Conservation (phyloP, 495 filamentous ascomycete species). For the Hypoxylon rickii region DNA sequence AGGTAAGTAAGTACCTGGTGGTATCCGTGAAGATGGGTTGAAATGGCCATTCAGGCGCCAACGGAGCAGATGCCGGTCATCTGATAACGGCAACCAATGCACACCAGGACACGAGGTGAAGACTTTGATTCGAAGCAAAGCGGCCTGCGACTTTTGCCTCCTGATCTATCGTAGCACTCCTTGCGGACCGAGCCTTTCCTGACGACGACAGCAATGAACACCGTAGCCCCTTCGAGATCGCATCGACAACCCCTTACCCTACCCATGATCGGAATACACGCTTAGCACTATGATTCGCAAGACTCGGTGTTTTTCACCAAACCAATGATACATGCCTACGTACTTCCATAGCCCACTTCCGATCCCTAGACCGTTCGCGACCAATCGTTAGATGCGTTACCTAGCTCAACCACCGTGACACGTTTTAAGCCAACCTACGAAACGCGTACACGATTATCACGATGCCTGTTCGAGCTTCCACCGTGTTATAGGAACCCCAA, state of each 20-base stretch:
- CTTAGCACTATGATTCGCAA: too few species aligned
- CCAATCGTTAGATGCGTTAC: too few species aligned
- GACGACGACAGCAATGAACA: slow-evolving; percentile 3
- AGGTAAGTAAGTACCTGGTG: slow-evolving; percentile 8
- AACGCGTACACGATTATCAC: background rate
- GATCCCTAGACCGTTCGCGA: background rate
- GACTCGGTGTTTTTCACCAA: background rate
- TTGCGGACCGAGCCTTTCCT: slow-evolving; percentile 5
- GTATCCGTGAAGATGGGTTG: slow-evolving; percentile 15
- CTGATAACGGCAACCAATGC: background rate
- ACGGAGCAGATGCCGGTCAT: background rate
- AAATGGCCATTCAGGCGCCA: background rate
- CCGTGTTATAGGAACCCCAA: background rate
- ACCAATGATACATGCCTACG: slow-evolving; percentile 1
- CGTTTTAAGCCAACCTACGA: background rate
- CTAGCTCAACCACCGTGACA: background rate
- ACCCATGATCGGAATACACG: too few species aligned
- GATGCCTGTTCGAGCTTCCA: background rate
- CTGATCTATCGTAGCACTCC: slow-evolving; percentile 7
- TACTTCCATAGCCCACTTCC: too few species aligned
- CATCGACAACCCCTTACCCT: too few species aligned
- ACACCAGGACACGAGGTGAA: slow-evolving; percentile 17
- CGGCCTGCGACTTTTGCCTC: slow-evolving; percentile 3
- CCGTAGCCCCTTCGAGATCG: slow-evolving; percentile 2
- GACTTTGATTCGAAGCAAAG: slow-evolving; percentile 9